Percentiles rank a stretch among this genome's conserved stretches.
Conservation (phyloP, 23 red algal species). For the Chondrus crispus region DNA sequence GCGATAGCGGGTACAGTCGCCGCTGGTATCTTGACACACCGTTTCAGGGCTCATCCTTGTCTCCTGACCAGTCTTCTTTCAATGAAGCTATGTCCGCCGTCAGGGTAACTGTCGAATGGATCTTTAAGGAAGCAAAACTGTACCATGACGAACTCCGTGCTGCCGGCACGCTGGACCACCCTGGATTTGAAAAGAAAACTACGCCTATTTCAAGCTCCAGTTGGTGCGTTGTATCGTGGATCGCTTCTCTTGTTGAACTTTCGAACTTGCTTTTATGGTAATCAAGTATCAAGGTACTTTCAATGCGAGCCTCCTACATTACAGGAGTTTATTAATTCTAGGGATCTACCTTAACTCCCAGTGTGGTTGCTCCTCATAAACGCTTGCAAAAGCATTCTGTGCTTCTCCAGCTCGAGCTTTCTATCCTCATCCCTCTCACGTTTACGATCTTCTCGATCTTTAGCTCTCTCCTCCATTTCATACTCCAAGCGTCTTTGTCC, state of each 20-base stretch:
- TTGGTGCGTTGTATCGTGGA: neutral
- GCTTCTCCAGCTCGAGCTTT: neutral
- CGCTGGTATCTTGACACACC: neutral
- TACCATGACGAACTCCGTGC: neutral
- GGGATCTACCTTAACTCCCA: neutral
- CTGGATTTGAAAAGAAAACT: no score
- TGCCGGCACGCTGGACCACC: no score
- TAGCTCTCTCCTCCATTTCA: neutral
- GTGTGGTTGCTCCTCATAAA: no score
- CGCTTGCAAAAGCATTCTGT: neutral
- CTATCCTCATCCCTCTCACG: neutral
- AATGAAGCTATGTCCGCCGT: neutral
- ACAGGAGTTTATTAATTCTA: no score
- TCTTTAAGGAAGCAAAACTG: slow-evolving; percentile 33
- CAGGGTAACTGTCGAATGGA: neutral
- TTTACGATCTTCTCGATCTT: neutral
- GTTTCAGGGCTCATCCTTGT: slow-evolving; percentile 5
- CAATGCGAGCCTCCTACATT: no score
- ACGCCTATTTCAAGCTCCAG: neutral
- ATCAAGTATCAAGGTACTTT: neutral
- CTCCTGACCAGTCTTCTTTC: neutral
- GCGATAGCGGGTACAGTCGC: neutral
- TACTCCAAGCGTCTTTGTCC: neutral
- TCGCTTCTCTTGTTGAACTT: neutral
- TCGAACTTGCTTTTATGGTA: neutral